These are phyloP conservation scores for Kwoniella sp. DNA, from an alignment of 768 basidiomycete genomes.

Conservation along the genomic window DNA sequence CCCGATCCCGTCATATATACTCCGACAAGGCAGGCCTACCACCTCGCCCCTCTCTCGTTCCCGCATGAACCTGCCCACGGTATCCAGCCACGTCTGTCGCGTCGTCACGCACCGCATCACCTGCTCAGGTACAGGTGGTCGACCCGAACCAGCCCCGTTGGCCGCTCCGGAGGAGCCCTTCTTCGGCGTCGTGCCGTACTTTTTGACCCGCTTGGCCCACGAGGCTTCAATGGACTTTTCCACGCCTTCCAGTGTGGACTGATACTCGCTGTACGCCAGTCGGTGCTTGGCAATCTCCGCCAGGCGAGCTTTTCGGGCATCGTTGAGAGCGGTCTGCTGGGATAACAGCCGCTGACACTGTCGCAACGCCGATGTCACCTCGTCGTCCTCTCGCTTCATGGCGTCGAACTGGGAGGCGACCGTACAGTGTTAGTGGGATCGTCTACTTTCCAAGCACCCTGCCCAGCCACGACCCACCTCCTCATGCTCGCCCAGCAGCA, in stretches of 20 bases:
- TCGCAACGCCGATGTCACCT: slow-evolving; percentile 82
- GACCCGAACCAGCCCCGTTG: slow-evolving; percentile 40
- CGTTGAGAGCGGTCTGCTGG: slow-evolving; percentile 72
- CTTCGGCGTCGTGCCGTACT: slow-evolving; percentile 54
- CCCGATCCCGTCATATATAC: slow-evolving; percentile 63
- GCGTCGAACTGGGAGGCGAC: slow-evolving; percentile 50
- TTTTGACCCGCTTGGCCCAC: slow-evolving; percentile 75
- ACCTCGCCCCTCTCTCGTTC: slow-evolving; percentile 59
- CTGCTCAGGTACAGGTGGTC: slow-evolving; percentile 43
- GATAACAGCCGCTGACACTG: slow-evolving; percentile 79
- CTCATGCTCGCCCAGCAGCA: slow-evolving; percentile 53
- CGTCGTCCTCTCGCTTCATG: slow-evolving; percentile 66
- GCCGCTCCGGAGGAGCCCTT: slow-evolving; percentile 36
- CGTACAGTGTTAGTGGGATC: not conserved
- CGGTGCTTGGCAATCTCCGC: slow-evolving; percentile 74
- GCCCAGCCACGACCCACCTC: slow-evolving; percentile 62
- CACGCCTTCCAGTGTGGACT: slow-evolving; percentile 74
- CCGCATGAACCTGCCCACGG: slow-evolving; percentile 70
- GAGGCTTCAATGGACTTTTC: slow-evolving; percentile 74
- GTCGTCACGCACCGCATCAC: slow-evolving; percentile 61
- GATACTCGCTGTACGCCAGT: slow-evolving; percentile 85
- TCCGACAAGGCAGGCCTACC: slow-evolving; percentile 29
- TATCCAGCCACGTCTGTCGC: slow-evolving; percentile 71
- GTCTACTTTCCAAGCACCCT: not conserved
- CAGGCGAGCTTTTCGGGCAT: slow-evolving; percentile 70